Conservation (phyloP, 208 protist genomes). For the Crithidia bombi region DNA sequence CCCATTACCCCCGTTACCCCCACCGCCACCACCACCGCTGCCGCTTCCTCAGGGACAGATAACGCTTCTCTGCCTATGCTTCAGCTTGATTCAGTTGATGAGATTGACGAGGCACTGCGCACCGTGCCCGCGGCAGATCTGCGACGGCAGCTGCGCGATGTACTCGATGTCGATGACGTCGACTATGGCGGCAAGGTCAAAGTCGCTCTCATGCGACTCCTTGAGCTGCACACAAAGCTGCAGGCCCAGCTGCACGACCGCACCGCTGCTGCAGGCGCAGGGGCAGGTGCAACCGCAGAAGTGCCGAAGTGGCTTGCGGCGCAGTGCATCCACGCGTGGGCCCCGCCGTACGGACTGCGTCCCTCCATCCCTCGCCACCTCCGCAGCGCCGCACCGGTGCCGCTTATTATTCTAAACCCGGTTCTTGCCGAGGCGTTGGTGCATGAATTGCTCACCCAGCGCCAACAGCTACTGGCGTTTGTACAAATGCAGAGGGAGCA, state of each 20-base stretch:
- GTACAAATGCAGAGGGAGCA: conserved; percentile 21
- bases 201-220: conserved; percentile 33
- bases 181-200: conserved; percentile 30
- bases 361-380: conserved; percentile 57
- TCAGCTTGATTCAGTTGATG: conserved; percentile 3
- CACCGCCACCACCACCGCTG: neutral
- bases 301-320: conserved; percentile 7
- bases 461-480: conserved; percentile 40
- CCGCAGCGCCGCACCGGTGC: conserved; percentile 32
- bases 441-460: conserved; percentile 63
- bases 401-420: conserved; percentile 52
- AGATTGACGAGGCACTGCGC: conserved; percentile 21
- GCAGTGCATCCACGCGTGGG: conserved; percentile 35
- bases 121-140: conserved; percentile 27
- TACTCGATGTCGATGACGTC: conserved; percentile 39
- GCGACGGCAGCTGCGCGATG: conserved; percentile 38
- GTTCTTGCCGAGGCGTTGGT: conserved; percentile 74
- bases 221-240: conserved; percentile 16
- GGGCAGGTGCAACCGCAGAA: neutral
- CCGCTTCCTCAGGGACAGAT: neutral
- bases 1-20: neutral
- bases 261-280: neutral
- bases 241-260: neutral
- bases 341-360: conserved; percentile 41
- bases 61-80: neutral